phyloP scores from a whole-genome alignment of 2,329 filamentous ascomycete genomes.

The Rhinocladiella mackenziei region DNA sequence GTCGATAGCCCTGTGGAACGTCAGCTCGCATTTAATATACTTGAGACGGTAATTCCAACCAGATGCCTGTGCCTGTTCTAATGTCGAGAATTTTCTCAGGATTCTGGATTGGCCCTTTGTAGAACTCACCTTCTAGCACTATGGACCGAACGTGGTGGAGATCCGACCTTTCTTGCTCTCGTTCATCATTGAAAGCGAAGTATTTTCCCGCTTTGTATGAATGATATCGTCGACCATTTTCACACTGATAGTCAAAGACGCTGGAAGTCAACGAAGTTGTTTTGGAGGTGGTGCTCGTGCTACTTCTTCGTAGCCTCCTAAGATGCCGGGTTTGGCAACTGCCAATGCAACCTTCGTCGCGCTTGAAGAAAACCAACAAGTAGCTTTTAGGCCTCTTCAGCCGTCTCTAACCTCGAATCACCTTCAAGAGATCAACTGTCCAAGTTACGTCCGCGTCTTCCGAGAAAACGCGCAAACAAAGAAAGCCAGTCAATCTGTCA shows the following conservation, averaged over 20 bases:
- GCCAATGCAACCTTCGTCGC: conserved; percentile 34
- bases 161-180: conserved; percentile 37
- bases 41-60: too few relatives aligned
- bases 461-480: conserved; percentile 16
- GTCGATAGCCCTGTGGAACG: conserved; percentile 34
- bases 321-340: conserved; percentile 34
- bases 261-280: conserved; percentile 31
- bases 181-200: conserved; percentile 35
- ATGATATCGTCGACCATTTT: conserved; percentile 30
- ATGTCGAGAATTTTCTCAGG: conserved; percentile 51
- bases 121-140: conserved; percentile 25
- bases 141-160: conserved; percentile 42
- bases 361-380: conserved; percentile 35
- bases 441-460: conserved; percentile 25
- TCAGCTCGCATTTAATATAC: too few relatives aligned
- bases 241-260: conserved; percentile 37
- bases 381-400: conserved; percentile 36
- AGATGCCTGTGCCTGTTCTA: conserved; percentile 61
- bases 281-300: conserved; percentile 18
- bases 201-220: conserved; percentile 28
- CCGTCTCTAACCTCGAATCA: conserved; percentile 21
- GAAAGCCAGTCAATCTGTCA: conserved; percentile 24
- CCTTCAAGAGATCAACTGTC: conserved; percentile 19
- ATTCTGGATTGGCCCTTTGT: conserved; percentile 34
- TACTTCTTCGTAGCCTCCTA: conserved; percentile 29